These are phyloP conservation scores for Adansonia digitata DNA, from an alignment of 345 rosid species.

Conservation along the genomic window DNA sequence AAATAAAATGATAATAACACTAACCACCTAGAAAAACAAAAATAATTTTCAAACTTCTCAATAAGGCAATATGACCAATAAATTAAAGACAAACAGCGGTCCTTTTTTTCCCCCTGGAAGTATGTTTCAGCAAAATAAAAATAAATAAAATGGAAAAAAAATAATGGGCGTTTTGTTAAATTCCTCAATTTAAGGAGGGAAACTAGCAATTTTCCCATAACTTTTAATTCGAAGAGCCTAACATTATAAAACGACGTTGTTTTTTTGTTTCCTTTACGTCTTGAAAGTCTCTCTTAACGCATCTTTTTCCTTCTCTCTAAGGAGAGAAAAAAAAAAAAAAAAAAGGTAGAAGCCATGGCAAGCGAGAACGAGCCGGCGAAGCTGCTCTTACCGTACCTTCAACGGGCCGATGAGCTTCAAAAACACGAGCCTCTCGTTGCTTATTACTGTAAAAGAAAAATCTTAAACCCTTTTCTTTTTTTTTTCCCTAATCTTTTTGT, in stretches of 20 bases:
- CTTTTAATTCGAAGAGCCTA: neutral
- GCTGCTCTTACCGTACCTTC: constrained; percentile 78
- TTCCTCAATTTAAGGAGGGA: neutral
- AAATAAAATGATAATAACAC: too few species aligned
- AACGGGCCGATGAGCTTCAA: constrained; percentile 96
- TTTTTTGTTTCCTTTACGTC: neutral
- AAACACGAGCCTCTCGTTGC: constrained; percentile 94
- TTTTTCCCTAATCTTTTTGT: neutral
- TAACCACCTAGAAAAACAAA: too few species aligned
- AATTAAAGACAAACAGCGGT: too few species aligned
- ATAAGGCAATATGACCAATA: too few species aligned
- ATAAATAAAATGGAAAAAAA: too few species aligned
- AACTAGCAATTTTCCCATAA: neutral
- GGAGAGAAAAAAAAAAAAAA: neutral
- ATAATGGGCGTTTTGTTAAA: neutral
- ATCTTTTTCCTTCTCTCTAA: neutral
- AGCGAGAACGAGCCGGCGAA: constrained; percentile 80
- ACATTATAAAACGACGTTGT: neutral
- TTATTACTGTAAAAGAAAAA: constrained; percentile 57
- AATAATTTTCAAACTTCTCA: too few species aligned
- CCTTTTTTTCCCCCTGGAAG: too few species aligned
- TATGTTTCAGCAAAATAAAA: too few species aligned
- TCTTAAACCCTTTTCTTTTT: neutral
- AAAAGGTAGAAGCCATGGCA: constrained; percentile 37
- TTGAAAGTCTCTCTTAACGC: neutral